Evolutionary conservation across 345 rosid species (phyloP).

Genomic region (Syzygium grande): DNA sequence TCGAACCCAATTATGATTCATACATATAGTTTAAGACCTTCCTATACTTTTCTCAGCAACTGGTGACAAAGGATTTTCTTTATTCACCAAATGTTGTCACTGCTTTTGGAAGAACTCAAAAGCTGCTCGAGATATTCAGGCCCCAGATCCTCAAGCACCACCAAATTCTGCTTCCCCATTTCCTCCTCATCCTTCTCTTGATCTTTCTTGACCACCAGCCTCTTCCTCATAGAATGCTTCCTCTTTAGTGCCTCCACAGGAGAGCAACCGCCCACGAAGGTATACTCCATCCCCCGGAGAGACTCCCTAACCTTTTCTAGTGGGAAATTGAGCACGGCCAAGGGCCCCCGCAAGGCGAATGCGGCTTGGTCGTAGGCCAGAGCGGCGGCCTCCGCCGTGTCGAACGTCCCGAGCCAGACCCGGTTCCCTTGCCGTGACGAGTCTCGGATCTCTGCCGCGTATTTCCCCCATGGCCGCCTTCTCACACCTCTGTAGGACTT

Average conservation of each 20-base stretch:
- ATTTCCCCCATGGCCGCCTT: slow-evolving; percentile 73
- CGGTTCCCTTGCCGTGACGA: slow-evolving; percentile 50
- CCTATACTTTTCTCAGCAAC: background rate
- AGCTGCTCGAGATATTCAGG: slow-evolving; percentile 63
- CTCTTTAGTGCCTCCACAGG: slow-evolving; percentile 56
- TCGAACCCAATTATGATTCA: background rate
- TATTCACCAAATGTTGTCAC: background rate
- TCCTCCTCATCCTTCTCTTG: slow-evolving; percentile 1
- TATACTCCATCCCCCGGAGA: slow-evolving; percentile 37
- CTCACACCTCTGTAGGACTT: slow-evolving; percentile 4
- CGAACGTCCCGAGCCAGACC: slow-evolving; percentile 79
- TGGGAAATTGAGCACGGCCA: slow-evolving; percentile 61
- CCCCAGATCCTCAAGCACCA: slow-evolving; percentile 68
- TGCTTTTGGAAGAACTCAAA: slow-evolving; percentile 23
- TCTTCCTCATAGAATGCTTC: slow-evolving; percentile 41
- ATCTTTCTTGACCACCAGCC: slow-evolving; percentile 15
- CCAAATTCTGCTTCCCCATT: slow-evolving; percentile 13
- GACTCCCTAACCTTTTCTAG: slow-evolving; percentile 22
- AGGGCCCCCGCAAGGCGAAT: slow-evolving; percentile 39
- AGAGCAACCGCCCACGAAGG: slow-evolving; percentile 46
- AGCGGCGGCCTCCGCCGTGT: slow-evolving; percentile 66
- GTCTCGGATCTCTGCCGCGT: slow-evolving; percentile 74
- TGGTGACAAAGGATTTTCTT: background rate
- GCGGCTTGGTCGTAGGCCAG: slow-evolving; percentile 81
- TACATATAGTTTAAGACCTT: background rate